Evolutionary conservation across 1,139 yeast species (phyloP).

Genomic region (Scheffersomyces segobiensis): DNA sequence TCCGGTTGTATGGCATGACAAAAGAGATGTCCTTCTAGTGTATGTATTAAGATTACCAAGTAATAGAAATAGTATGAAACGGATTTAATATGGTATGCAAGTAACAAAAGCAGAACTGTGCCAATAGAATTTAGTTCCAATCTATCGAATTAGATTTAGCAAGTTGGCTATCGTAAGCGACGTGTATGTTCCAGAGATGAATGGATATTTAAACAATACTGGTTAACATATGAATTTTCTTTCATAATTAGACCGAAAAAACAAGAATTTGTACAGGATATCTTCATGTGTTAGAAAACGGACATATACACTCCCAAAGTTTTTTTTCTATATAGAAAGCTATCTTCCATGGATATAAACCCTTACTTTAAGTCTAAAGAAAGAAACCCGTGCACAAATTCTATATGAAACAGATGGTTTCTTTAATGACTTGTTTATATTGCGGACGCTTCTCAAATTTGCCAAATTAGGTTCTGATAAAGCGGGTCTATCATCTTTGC

Average conservation of each 20-base stretch:
- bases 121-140: background rate
- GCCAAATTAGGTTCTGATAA: too few relatives aligned
- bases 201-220: background rate
- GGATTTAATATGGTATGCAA: background rate
- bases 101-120: background rate
- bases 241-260: background rate
- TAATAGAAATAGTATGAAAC: too few relatives aligned
- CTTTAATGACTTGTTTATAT: too few relatives aligned
- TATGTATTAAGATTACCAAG: background rate
- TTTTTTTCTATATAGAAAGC: too few relatives aligned
- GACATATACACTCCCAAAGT: too few relatives aligned
- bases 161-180: background rate
- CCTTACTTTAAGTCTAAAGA: too few relatives aligned
- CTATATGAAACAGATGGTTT: too few relatives aligned
- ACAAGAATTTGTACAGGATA: background rate
- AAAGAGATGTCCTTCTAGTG: background rate
- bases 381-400: too few relatives aligned
- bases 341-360: too few relatives aligned
- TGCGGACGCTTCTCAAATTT: too few relatives aligned
- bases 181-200: background rate
- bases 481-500: too few relatives aligned
- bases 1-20: slow-evolving; percentile 16
- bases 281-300: background rate
- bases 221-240: background rate
- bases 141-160: background rate